phyloP scores from a whole-genome alignment of 192 early-diverging fungal genomes.

The Umbelopsis vinacea region DNA sequence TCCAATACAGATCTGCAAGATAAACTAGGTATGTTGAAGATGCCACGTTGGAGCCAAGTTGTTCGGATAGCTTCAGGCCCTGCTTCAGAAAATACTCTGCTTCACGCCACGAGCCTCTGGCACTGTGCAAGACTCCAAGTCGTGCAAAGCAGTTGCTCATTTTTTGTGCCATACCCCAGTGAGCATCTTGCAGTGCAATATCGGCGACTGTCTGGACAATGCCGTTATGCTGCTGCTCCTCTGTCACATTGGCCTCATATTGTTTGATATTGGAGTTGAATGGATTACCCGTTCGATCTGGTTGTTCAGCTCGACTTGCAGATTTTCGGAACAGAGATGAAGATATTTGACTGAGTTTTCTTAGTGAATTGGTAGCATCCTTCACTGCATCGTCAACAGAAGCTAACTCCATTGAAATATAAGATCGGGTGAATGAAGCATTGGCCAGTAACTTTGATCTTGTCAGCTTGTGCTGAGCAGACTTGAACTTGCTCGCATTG shows the following conservation, averaged over 20 bases:
- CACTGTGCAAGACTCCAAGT: slow-evolving; percentile 54
- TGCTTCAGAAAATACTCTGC: slow-evolving; percentile 66
- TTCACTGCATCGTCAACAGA: slow-evolving; percentile 47
- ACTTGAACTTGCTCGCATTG: slow-evolving; percentile 2
- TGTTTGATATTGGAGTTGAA: slow-evolving; percentile 21
- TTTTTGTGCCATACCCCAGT: slow-evolving; percentile 42
- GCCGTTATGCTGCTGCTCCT: slow-evolving; percentile 18
- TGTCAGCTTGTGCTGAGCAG: slow-evolving; percentile 24
- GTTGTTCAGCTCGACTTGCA: background rate
- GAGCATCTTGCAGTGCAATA: slow-evolving; percentile 33
- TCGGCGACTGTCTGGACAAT: slow-evolving; percentile 20
- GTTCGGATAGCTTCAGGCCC: slow-evolving; percentile 57
- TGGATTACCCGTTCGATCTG: slow-evolving; percentile 21
- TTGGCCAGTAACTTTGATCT: slow-evolving; percentile 39
- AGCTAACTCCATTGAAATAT: slow-evolving; percentile 36
- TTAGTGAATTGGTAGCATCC: slow-evolving; percentile 36
- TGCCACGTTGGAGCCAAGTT: slow-evolving; percentile 42
- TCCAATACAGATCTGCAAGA: slow-evolving; percentile 60
- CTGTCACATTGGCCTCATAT: slow-evolving; percentile 4
- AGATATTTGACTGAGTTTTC: slow-evolving; percentile 42
- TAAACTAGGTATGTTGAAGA: slow-evolving; percentile 46
- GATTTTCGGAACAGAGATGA: slow-evolving; percentile 31
- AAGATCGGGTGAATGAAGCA: slow-evolving; percentile 48
- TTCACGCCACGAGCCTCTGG: slow-evolving; percentile 62
- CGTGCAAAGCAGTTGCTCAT: slow-evolving; percentile 53